Percentiles rank a stretch among this genome's conserved stretches.
phyloP scores from a whole-genome alignment of 2,329 filamentous ascomycete genomes.

The Onygenales sp. region DNA sequence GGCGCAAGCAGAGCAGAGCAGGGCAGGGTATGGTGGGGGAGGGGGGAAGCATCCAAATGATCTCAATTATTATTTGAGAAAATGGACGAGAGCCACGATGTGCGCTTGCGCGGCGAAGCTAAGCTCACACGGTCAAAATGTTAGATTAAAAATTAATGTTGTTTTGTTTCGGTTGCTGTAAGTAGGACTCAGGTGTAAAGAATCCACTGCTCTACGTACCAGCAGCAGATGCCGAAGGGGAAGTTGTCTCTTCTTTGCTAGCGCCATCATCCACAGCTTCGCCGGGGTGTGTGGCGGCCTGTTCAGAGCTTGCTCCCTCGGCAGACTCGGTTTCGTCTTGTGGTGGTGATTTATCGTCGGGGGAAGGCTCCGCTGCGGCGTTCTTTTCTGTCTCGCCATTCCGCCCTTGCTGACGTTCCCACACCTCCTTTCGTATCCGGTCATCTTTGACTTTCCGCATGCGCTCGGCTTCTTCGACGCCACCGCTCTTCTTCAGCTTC shows the following conservation, averaged over 20 bases:
- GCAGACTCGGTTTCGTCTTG: background rate
- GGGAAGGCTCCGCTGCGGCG: conserved; percentile 13
- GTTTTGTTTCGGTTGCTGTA: background rate
- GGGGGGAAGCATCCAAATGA: background rate
- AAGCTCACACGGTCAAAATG: background rate
- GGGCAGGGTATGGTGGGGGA: no score
- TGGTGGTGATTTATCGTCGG: background rate
- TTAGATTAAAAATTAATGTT: background rate
- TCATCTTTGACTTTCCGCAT: conserved; percentile 79
- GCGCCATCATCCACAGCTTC: background rate
- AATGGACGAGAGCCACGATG: conserved; percentile 14
- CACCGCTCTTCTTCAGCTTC: conserved; percentile 90
- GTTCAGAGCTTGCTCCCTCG: background rate
- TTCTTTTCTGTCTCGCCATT: conserved; percentile 40
- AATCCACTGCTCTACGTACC: conserved; percentile 9
- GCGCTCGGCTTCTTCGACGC: conserved; percentile 87
- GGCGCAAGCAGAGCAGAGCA: no score
- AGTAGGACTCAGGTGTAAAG: background rate
- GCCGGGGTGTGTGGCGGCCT: background rate
- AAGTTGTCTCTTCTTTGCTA: background rate
- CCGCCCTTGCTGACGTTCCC: conserved; percentile 43
- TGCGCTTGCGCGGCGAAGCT: conserved; percentile 12
- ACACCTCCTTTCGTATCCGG: conserved; percentile 66
- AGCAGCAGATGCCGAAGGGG: conserved; percentile 5
- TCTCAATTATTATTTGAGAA: conserved; percentile 17